Evolutionary conservation across 2,329 filamentous ascomycete genomes (phyloP).

Genomic region (Kalaharituber pfeilii): DNA sequence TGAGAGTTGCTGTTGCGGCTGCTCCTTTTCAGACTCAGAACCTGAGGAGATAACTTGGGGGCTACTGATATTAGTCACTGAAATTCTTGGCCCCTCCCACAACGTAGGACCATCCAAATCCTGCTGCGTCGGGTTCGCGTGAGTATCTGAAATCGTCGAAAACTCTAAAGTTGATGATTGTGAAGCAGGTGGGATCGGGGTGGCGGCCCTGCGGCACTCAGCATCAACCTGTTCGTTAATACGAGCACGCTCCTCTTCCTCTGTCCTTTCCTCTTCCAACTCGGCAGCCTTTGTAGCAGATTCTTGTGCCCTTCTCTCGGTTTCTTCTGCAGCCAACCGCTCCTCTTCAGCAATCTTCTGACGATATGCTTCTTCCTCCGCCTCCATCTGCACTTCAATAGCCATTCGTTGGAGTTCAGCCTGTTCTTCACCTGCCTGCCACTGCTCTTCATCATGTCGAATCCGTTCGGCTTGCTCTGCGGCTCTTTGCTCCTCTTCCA

Average conservation of each 20-base stretch:
- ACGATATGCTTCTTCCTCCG: not conserved
- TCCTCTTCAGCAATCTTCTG: not conserved
- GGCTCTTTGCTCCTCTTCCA: not conserved
- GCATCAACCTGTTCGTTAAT: not conserved
- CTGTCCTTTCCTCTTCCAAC: not conserved
- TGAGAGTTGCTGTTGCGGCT: too few relatives aligned
- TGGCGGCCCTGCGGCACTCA: not conserved
- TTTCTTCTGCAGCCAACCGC: not conserved
- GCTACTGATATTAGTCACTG: not conserved
- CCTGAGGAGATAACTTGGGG: not conserved
- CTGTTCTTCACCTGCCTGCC: not conserved
- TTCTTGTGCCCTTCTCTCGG: not conserved
- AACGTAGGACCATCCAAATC: not conserved
- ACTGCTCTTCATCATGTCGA: not conserved
- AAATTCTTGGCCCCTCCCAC: not conserved
- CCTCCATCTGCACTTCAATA: too few relatives aligned
- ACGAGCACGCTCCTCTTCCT: not conserved
- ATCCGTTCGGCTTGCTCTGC: not conserved
- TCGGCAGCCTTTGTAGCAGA: not conserved
- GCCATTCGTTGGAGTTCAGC: not conserved
- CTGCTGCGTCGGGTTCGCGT: not conserved
- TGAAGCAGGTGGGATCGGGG: not conserved
- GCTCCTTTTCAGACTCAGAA: too few relatives aligned
- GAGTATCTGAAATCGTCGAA: not conserved
- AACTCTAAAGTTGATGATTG: not conserved